Conservation (phyloP, 768 basidiomycete genomes). For the Crepidotus variabilis region DNA sequence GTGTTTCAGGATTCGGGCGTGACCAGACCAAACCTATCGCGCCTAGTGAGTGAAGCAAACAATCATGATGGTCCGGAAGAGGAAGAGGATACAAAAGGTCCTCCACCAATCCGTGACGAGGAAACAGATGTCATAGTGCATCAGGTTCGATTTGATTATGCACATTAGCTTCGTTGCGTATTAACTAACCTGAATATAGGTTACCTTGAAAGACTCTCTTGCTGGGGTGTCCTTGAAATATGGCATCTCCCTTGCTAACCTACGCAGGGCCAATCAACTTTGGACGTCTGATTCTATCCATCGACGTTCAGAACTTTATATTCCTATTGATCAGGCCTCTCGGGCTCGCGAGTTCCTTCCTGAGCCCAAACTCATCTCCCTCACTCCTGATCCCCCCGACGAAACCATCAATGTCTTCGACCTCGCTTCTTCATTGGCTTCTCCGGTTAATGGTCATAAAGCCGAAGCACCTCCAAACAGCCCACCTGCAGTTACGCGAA, state of each 20-base stretch:
- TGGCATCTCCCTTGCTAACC: slow-evolving; percentile 76
- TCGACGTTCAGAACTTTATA: slow-evolving; percentile 75
- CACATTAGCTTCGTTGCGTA: neutral
- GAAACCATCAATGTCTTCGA: slow-evolving; percentile 7
- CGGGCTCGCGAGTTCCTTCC: slow-evolving; percentile 35
- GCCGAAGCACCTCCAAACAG: slow-evolving; percentile 14
- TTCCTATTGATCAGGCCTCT: slow-evolving; percentile 64
- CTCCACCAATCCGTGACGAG: slow-evolving; percentile 17
- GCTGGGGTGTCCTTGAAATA: slow-evolving; percentile 88
- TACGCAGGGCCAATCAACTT: slow-evolving; percentile 86
- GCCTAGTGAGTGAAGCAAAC: slow-evolving; percentile 30
- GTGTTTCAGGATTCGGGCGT: slow-evolving; percentile 26
- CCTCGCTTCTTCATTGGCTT: slow-evolving; percentile 10
- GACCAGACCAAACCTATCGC: slow-evolving; percentile 38
- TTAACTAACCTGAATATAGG: slow-evolving; percentile 34
- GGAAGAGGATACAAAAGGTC: slow-evolving; percentile 12
- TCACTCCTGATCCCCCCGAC: slow-evolving; percentile 19
- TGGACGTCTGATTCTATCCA: slow-evolving; percentile 95
- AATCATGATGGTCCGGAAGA: slow-evolving; percentile 21
- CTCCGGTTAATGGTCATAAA: slow-evolving; percentile 8
- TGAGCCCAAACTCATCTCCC: slow-evolving; percentile 21
- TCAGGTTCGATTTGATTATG: slow-evolving; percentile 35
- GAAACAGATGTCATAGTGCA: slow-evolving; percentile 60
- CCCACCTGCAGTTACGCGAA: slow-evolving; percentile 24
- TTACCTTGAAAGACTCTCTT: slow-evolving; percentile 73